Conservation (phyloP, 805 yeast genomes). For the Zygotorulaspora florentina region DNA sequence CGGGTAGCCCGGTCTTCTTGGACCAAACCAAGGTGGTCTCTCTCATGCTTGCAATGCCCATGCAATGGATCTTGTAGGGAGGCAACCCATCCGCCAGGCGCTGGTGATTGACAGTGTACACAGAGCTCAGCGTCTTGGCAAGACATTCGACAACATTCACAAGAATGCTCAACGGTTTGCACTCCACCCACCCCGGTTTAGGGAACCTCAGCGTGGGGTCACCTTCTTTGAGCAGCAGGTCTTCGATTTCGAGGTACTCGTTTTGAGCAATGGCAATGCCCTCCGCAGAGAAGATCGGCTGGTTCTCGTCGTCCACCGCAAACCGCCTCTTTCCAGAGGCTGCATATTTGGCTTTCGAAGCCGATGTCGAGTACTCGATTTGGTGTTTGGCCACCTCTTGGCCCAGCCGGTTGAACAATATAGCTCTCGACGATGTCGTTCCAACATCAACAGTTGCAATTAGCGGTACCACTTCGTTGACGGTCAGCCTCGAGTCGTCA, state of each 20-base stretch:
- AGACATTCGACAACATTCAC: slow-evolving; percentile 73
- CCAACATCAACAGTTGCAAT: slow-evolving; percentile 84
- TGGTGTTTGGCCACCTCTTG: slow-evolving; percentile 83
- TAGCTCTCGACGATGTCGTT: slow-evolving; percentile 87
- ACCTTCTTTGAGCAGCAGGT: slow-evolving; percentile 27
- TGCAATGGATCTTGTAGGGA: slow-evolving; percentile 60
- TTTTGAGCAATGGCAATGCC: slow-evolving; percentile 65
- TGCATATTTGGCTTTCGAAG: slow-evolving; percentile 46
- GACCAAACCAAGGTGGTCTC: slow-evolving; percentile 93
- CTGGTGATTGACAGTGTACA: slow-evolving; percentile 54
- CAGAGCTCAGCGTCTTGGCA: slow-evolving; percentile 54
- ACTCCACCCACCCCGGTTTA: slow-evolving; percentile 90
- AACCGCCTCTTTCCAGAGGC: slow-evolving; percentile 44
- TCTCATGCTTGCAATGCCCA: slow-evolving; percentile 94
- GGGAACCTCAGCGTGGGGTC: slow-evolving; percentile 73
- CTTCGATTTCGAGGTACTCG: slow-evolving; percentile 60
- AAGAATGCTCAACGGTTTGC: slow-evolving; percentile 78
- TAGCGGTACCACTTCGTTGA: slow-evolving; percentile 32
- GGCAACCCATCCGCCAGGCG: slow-evolving; percentile 40
- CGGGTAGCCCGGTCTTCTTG: slow-evolving; percentile 72
- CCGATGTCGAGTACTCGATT: slow-evolving; percentile 79
- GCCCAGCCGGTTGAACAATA: slow-evolving; percentile 69
- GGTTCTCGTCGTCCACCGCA: slow-evolving; percentile 32
- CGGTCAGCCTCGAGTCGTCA: slow-evolving; percentile 11
- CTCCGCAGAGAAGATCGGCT: slow-evolving; percentile 65